Evolutionary conservation across 1,284 basidiomycete genomes (phyloP), one percentile per base, ranked within the genome.

Genomic region (Ceratobasidium sp.): DNA sequence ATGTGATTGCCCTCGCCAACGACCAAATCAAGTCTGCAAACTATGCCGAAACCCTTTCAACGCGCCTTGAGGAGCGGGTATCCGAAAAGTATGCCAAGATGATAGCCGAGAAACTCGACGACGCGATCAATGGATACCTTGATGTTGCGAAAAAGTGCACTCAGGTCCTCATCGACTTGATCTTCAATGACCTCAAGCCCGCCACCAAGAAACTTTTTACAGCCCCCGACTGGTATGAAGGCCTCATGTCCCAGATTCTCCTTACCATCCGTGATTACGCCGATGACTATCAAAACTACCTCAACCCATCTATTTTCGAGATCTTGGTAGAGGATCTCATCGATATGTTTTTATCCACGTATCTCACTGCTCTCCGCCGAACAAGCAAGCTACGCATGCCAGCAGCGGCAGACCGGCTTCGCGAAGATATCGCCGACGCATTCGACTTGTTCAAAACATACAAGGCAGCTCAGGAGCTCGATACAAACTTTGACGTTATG

Each of bases 141-240:
- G 97, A 99, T 79, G 94, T 99, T 22, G 95, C 95, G 69, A 98
- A 98, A 82, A 93, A 93, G 77, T 98, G 95, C 82, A 95, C 93
- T 15, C 93, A 96, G 75, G 90, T 92, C 0, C 85, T 99, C 60
- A 96, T 99, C 75, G 92, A 93, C 75, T 88, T 97, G 76, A 90
- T 99, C 73, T 96, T 98, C 82, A 93, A 96, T 78, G 97, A 99
- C 78, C 81, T 99, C 74, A 92, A 91, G 76, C 89, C 92, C 0
- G 96, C 93, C 8, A 90, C 90, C 40, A 95, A 93, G 77, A 85
- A 85, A 53, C 84, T 99, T 34, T 96, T 99, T 83, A 88, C 79
- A 1, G 76, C 90, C 73, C 83, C 86, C 0, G 76, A 85, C 0
- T 99, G 95, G 95, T 97, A 97, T 78, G 88, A 92, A 40, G 94